These are phyloP conservation scores for Thelonectria olida DNA, from an alignment of 2,329 filamentous ascomycete species.

Conservation along the genomic window DNA sequence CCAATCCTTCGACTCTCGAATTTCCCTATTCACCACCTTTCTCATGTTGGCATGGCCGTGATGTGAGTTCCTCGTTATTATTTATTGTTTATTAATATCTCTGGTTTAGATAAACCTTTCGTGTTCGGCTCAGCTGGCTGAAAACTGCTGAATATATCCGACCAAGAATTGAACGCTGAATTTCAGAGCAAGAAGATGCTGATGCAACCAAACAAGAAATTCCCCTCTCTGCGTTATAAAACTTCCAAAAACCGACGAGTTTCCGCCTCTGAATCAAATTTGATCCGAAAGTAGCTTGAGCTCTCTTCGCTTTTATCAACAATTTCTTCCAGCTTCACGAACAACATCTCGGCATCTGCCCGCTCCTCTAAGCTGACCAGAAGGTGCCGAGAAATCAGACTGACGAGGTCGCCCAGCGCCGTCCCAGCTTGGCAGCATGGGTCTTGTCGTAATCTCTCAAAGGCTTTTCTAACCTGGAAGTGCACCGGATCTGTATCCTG, in stretches of 20 bases:
- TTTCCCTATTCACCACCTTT: too few species aligned
- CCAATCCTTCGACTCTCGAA: not conserved
- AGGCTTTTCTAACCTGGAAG: conserved; percentile 1
- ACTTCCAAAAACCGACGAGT: not conserved
- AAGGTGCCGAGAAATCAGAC: conserved; percentile 6
- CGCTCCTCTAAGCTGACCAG: not conserved
- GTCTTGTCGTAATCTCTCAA: not conserved
- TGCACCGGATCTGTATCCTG: not conserved
- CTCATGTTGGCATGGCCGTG: too few species aligned
- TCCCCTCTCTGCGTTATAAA: not conserved
- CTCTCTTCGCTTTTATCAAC: not conserved
- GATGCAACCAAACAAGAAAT: not conserved
- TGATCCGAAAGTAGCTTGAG: not conserved
- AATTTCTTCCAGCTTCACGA: not conserved
- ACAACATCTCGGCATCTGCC: not conserved
- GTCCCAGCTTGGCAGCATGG: not conserved
- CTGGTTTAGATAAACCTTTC: not conserved
- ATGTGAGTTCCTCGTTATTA: too few species aligned
- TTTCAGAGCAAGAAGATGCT: not conserved
- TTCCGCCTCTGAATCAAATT: not conserved
- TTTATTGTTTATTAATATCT: not conserved
- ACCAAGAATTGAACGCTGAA: too few species aligned
- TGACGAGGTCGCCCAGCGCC: conserved; percentile 11
- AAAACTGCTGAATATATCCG: not conserved
- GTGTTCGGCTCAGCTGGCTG: not conserved